These are phyloP conservation scores for Aspergillus hortae DNA, from an alignment of 2,329 filamentous ascomycete genomes.

Conservation along the genomic window DNA sequence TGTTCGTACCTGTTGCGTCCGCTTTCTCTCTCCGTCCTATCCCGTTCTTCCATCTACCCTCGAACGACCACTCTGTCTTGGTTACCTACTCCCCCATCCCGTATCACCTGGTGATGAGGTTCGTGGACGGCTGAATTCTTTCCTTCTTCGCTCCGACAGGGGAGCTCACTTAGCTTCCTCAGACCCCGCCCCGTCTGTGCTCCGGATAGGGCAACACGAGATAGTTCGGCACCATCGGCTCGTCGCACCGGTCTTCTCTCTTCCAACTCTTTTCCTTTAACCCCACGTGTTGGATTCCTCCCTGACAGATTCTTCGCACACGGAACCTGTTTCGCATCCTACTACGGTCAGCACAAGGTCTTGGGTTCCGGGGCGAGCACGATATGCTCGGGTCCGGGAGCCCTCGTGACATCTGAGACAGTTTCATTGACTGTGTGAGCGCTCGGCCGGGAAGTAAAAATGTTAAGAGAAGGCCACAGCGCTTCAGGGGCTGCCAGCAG, in stretches of 20 bases:
- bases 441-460: slow-evolving; percentile 31
- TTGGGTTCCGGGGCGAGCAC: slow-evolving; percentile 40
- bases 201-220: slow-evolving; percentile 26
- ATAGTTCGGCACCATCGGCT: slow-evolving; percentile 27
- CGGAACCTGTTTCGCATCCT: slow-evolving; percentile 1
- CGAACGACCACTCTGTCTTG: slow-evolving; percentile 7
- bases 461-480: slow-evolving; percentile 45
- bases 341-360: slow-evolving; percentile 14
- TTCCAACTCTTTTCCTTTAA: slow-evolving; percentile 3
- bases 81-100: slow-evolving; percentile 3
- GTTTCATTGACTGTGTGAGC: slow-evolving; percentile 32
- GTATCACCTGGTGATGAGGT: slow-evolving; percentile 16
- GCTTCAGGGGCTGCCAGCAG: slow-evolving; percentile 31
- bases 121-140: slow-evolving; percentile 19
- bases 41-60: slow-evolving; percentile 7
- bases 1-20: slow-evolving; percentile 1
- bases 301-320: slow-evolving; percentile 1
- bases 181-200: slow-evolving; percentile 29
- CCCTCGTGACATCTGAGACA: slow-evolving; percentile 38
- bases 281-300: background rate
- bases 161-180: slow-evolving; percentile 24
- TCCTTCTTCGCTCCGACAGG: slow-evolving; percentile 20
- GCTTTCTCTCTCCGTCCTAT: slow-evolving; percentile 11
- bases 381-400: slow-evolving; percentile 41
- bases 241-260: slow-evolving; percentile 4